Evolutionary conservation across 2,329 filamentous ascomycete species (phyloP), one percentile per base, ranked within the genome.

Genomic region (Ilyonectria destructans): DNA sequence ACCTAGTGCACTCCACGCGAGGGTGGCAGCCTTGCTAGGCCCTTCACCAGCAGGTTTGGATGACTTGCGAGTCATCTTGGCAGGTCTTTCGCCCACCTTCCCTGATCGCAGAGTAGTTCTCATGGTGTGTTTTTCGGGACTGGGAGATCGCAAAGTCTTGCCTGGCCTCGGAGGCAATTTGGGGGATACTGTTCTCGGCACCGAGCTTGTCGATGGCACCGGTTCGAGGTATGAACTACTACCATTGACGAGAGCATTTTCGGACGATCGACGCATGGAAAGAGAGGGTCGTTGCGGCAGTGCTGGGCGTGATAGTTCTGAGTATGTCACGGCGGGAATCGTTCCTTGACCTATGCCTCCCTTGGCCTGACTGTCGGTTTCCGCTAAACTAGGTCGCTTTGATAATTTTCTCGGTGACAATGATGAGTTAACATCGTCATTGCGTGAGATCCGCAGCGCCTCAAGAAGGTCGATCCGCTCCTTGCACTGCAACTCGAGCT

Each of bases 401-500:
- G 69, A 67, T 21, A 74, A 49, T 35, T 78, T 77, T 19, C 70
- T 69, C 17, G 65, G 66, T 10, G 75, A 72, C 3, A 62, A 43
- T 51, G 69, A 57, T 58, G 71, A 31, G n/a, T 63, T 58, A 49
- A 65, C 52, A 46, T 75, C 69, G 69, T 78, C 87, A 67, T 85
- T 80, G 64, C 89, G 84, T n/a, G 89, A 91, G 71, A 92, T 85
- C 68, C 91, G 89, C 65, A 98, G 84, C 7, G 95, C 92, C 78
- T 96, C 92, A 7, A 98, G 86, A 37, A 98, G 85, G 78, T 97
- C 94, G 58, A 98, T 94, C 56, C 95, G 89, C 82, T 98, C 96
- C 80, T 96, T 96, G 81, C 95, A 98, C 82, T 98, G 96, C 70
- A 95, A 80, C 79, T 98, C 95, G 77, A 98, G 88, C 76, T 95